Evolutionary conservation across 2,329 filamentous ascomycete species (phyloP).

Genomic region (Fusarium torulosum): DNA sequence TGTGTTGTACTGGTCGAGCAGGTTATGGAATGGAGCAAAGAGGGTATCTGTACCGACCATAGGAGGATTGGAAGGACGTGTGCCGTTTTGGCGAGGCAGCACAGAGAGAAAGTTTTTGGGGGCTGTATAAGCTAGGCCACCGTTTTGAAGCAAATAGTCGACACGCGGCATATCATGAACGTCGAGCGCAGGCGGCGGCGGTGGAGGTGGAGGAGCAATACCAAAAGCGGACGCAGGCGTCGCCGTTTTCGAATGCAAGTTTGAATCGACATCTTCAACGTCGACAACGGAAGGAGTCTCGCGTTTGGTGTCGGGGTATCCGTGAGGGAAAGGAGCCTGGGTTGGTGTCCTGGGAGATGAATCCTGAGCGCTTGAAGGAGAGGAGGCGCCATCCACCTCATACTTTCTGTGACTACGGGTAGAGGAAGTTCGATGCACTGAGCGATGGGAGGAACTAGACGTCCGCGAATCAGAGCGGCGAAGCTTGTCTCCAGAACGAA

Average conservation of each 20-base stretch:
- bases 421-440: slow-evolving; percentile 56
- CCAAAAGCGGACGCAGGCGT: slow-evolving; percentile 54
- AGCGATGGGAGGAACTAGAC: slow-evolving; percentile 53
- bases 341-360: slow-evolving; percentile 74
- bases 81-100: slow-evolving; percentile 68
- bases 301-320: slow-evolving; percentile 58
- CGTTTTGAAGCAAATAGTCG: slow-evolving; percentile 92
- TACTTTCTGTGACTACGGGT: slow-evolving; percentile 53
- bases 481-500: slow-evolving; percentile 54
- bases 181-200: slow-evolving; percentile 81
- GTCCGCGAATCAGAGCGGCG: slow-evolving; percentile 51
- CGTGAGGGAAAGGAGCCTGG: slow-evolving; percentile 63
- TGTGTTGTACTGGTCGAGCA: slow-evolving; percentile 86
- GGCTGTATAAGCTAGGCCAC: slow-evolving; percentile 78
- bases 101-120: slow-evolving; percentile 80
- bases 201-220: slow-evolving; percentile 62
- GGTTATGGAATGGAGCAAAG: slow-evolving; percentile 84
- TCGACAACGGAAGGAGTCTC: slow-evolving; percentile 53
- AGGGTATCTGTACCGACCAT: slow-evolving; percentile 77
- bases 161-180: slow-evolving; percentile 82
- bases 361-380: slow-evolving; percentile 62
- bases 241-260: slow-evolving; percentile 55
- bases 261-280: slow-evolving; percentile 53
- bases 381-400: slow-evolving; percentile 58
- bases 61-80: slow-evolving; percentile 72